These are phyloP conservation scores for Apophysomyces ossiformis DNA, from an alignment of 371 early-diverging fungal genomes.

Conservation along the genomic window DNA sequence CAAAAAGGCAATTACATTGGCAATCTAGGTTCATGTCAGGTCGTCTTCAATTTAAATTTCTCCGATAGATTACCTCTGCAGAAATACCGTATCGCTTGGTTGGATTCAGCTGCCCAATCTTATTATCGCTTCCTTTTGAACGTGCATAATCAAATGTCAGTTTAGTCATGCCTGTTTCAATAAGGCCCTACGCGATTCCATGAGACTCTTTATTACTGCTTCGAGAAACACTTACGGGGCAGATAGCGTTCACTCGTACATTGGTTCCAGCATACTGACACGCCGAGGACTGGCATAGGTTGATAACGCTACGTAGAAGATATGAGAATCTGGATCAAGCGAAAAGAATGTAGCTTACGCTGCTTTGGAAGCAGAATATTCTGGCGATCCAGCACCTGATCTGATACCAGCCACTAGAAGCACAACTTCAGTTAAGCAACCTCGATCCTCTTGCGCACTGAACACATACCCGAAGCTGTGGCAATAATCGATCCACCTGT, in stretches of 20 bases:
- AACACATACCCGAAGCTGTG: constrained; percentile 47
- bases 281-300: constrained; percentile 52
- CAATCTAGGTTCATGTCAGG: constrained; percentile 38
- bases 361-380: constrained; percentile 53
- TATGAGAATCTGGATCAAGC: not conserved
- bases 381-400: constrained; percentile 50
- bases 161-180: constrained; percentile 64
- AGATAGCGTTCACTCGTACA: constrained; percentile 63
- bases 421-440: not conserved
- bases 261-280: constrained; percentile 54
- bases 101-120: constrained; percentile 64
- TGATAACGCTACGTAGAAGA: constrained; percentile 45
- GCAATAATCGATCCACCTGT: constrained; percentile 50
- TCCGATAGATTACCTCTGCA: constrained; percentile 32
- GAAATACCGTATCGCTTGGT: constrained; percentile 51
- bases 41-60: not conserved
- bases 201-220: not conserved
- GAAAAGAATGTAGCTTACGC: constrained; percentile 32
- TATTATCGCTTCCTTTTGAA: constrained; percentile 40
- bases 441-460: not conserved
- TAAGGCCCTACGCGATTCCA: constrained; percentile 44
- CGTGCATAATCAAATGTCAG: constrained; percentile 56
- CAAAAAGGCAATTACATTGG: constrained; percentile 54
- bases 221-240: constrained; percentile 44
- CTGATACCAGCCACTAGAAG: constrained; percentile 49